Base-by-base conservation (phyloP, 306 rosid species). In the Prunus padus region DNA sequence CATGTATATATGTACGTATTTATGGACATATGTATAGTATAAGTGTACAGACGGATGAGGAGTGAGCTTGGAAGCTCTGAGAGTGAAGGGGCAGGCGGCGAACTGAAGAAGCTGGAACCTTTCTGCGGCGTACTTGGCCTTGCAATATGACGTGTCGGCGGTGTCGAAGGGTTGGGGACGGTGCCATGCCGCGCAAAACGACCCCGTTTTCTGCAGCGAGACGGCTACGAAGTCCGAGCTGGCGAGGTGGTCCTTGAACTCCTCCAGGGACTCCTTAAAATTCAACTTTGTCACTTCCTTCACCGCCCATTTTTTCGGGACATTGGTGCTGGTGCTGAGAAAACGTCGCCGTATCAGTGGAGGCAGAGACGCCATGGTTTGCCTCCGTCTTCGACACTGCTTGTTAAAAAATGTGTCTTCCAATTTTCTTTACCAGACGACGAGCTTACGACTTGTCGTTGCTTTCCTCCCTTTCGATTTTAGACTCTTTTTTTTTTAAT, bases 31-130 rank as follows among this genome's bases (percentile, higher is more conserved):
- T 4, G 3, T 8, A 37, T 0, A 33, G 54, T 55, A 3, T 0
- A 46, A 45, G 47, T 10, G 78, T 26, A 86, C 95, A 79, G 19
- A 95, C 98, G 96, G 97, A 69, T 92, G 87, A 81, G 93, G 93
- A 5, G 84, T 56, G 63, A 90, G 81, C 77, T 84, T 77, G 51
- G 86, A 69, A 50, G 65, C 82, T 8, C 79, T 10, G 18, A 94
- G 71, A 46, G 92, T 87, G 80, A 95, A 92, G 2, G 98, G 97
- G 77, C 97, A 95, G 26, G 91, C 89, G 5, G 98, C 88, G 57
- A 95, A 86, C 70, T 95, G 98, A 50, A 95, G 82, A 9, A 86
- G 76, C 89, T 95, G 97, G 73, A 88, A 95, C 18, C 90, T 86
- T 67, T 87, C 88, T 54, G 98, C 95, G 10, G 96, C 79, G 71